These are phyloP conservation scores for Saccharomyces paradoxus DNA, from an alignment of 805 yeast species.

Conservation along the genomic window DNA sequence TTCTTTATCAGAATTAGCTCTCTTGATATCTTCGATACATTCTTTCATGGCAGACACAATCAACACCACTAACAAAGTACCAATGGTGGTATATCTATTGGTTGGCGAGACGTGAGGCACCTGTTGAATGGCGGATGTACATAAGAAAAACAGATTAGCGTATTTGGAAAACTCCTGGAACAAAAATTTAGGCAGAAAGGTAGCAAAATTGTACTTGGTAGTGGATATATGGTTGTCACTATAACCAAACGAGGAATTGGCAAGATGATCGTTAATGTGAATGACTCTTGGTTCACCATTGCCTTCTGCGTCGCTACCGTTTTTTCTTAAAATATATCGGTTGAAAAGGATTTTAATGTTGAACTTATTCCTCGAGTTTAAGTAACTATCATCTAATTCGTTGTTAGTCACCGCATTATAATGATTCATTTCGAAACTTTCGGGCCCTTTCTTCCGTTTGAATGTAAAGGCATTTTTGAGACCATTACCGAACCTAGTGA, in stretches of 20 bases:
- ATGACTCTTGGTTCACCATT: constrained; percentile 54
- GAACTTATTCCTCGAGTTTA: constrained; percentile 30
- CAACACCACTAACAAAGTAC: constrained; percentile 77
- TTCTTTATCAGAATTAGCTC: constrained; percentile 83
- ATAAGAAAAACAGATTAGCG: constrained; percentile 87
- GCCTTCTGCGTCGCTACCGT: constrained; percentile 4
- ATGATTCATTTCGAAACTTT: constrained; percentile 27
- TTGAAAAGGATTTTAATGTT: constrained; percentile 34
- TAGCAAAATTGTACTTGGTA: constrained; percentile 87
- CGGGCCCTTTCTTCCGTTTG: constrained; percentile 7
- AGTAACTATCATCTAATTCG: constrained; percentile 22
- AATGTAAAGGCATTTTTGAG: constrained; percentile 14
- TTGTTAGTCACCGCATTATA: constrained; percentile 19
- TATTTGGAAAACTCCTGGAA: constrained; percentile 96
- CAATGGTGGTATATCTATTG: constrained; percentile 89
- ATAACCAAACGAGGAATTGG: constrained; percentile 50
- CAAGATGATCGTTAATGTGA: constrained; percentile 51
- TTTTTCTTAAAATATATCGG: constrained; percentile 29
- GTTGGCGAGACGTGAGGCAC: constrained; percentile 97
- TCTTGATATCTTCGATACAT: constrained; percentile 79
- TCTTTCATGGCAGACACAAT: constrained; percentile 90
- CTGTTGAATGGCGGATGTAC: constrained; percentile 90
- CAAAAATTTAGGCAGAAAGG: constrained; percentile 87
- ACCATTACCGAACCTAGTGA: constrained; percentile 13
- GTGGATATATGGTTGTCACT: constrained; percentile 85